These are phyloP conservation scores for Puccinellia tenuiflora DNA, from an alignment of 176 grass and related monocot genomes.

Conservation along the genomic window DNA sequence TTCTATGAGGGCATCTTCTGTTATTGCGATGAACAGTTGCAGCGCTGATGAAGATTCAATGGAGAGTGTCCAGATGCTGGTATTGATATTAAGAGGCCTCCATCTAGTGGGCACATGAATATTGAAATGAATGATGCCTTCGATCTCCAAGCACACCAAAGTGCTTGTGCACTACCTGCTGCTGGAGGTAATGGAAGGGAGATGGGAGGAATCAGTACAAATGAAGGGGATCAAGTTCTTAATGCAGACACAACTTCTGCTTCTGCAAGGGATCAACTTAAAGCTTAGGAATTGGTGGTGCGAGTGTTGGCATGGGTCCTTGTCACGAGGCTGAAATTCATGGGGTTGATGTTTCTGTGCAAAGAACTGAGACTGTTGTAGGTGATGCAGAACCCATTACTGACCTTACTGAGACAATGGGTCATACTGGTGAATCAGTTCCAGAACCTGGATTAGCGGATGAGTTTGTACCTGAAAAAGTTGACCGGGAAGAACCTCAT, in stretches of 20 bases:
- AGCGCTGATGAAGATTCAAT: constrained; percentile 70
- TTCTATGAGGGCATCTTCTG: constrained; percentile 80
- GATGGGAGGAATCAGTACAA: constrained; percentile 93
- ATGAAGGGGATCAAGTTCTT: constrained; percentile 91
- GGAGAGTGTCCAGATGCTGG: constrained; percentile 83
- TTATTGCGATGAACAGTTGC: constrained; percentile 84
- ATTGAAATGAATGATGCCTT: constrained; percentile 77
- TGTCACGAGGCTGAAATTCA: constrained; percentile 99
- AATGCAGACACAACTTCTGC: constrained; percentile 72
- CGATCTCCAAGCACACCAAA: constrained; percentile 91
- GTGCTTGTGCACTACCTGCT: constrained; percentile 68
- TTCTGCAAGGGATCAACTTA: constrained; percentile 76
- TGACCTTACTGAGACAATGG: constrained; percentile 85
- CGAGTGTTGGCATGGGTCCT: constrained; percentile 94
- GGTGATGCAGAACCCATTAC: constrained; percentile 79
- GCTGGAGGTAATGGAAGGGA: constrained; percentile 76
- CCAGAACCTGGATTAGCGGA: constrained; percentile 81
- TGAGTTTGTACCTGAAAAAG: constrained; percentile 73
- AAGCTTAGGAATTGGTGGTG: constrained; percentile 86
- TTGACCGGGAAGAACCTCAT: constrained; percentile 52
- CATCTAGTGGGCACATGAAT: constrained; percentile 62
- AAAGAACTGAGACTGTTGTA: constrained; percentile 77
- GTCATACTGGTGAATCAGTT: constrained; percentile 93
- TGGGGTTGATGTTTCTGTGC: constrained; percentile 78
- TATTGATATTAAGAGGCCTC: constrained; percentile 71